Base-by-base conservation (phyloP, 768 basidiomycete genomes). In the Mycena vulgaris region DNA sequence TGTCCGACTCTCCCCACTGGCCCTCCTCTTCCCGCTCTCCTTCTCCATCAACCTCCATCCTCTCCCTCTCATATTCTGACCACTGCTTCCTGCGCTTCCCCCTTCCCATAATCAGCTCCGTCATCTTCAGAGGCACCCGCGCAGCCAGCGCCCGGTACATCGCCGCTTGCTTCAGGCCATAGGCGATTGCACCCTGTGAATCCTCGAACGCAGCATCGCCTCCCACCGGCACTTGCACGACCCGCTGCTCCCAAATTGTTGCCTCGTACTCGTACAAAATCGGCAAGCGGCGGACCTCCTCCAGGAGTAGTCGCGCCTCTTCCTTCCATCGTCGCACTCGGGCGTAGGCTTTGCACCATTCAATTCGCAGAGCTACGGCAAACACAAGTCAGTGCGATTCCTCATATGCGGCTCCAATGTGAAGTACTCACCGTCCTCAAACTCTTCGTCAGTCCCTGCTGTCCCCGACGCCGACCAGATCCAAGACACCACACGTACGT, bases 341-440 rank as follows among this genome's bases (percentile, higher is more conserved):
- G 3, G n/a, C n/a, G n/a, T n/a, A n/a, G n/a, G n/a, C n/a, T n/a
- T n/a, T n/a, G n/a, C n/a, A n/a, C n/a, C n/a, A 75, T 37, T 75
- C 74, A 10, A 75, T 66, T 5, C 35, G 66, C 23, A 74, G 31
- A 0, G 69, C 74, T 75, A 30, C 52, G 37, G 11, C 45, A 51
- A 19, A 1, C 2, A 23, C 7, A 14, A n/a, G n/a, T 28, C 2
- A 49, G 23, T 31, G 16, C n/a, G 9, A 25, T 37, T 27, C 19
- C 14, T 21, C 19, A 21, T 37, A 3, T 73, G 62, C 19, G 35
- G 37, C 10, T 33, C 39, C 23, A 28, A 17, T 2, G 59, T 55
- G 37, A 40, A 40, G 19, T 13, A 40, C 40, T 5, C 19, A 40
- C 40, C 40, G 40, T 40, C 40, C 14, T 40, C 40, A 6, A 40